These are phyloP conservation scores for Malassezia sp. DNA, from an alignment of 1,284 basidiomycete species.

Conservation along the genomic window DNA sequence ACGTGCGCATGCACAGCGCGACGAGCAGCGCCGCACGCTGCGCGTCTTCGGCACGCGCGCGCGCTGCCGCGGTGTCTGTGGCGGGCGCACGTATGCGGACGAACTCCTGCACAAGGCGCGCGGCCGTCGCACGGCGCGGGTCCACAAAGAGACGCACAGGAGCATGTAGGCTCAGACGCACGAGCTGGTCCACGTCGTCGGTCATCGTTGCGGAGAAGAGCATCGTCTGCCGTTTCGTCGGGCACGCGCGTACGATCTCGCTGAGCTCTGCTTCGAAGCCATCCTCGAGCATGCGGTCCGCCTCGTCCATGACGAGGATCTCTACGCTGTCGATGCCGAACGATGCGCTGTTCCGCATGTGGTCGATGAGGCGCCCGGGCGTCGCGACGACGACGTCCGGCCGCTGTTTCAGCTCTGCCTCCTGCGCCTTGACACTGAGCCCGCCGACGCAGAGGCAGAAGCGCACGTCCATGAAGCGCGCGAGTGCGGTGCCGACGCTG, in stretches of 20 bases:
- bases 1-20: conserved; percentile 73
- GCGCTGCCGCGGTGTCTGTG: conserved; percentile 47
- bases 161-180: conserved; percentile 77
- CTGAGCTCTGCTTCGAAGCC: conserved; percentile 90
- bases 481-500: conserved; percentile 35
- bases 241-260: conserved; percentile 84
- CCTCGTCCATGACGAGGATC: conserved; percentile 88
- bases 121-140: conserved; percentile 60
- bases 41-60: conserved; percentile 56
- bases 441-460: conserved; percentile 21
- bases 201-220: conserved; percentile 97
- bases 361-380: conserved; percentile 51
- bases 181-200: conserved; percentile 83
- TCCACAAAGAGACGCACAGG: conserved; percentile 54
- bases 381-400: conserved; percentile 50
- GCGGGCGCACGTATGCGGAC: conserved; percentile 33
- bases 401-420: conserved; percentile 45
- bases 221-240: conserved; percentile 84
- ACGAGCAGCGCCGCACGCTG: conserved; percentile 61
- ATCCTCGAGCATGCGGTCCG: conserved; percentile 93
- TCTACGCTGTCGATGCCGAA: conserved; percentile 89
- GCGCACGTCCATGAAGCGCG: conserved; percentile 19
- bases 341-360: conserved; percentile 78
- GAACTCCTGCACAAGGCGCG: conserved; percentile 87
- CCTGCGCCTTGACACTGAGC: conserved; percentile 36